phyloP scores from a whole-genome alignment of 1,284 basidiomycete genomes.

The Apiotrichum akiyoshidainum region DNA sequence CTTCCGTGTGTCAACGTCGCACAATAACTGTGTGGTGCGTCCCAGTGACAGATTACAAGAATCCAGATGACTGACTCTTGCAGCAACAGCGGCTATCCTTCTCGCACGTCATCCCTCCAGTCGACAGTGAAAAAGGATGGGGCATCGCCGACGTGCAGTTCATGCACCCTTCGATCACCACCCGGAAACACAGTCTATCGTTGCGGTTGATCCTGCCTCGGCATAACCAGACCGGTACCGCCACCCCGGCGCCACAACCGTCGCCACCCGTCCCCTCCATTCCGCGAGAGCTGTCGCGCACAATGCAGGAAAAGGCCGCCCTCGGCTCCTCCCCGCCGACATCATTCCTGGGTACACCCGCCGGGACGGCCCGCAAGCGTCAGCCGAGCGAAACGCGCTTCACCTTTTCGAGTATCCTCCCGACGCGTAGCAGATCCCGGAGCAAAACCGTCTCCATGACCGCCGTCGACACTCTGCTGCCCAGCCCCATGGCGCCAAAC shows the following conservation, averaged over 20 bases:
- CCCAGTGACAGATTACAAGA: not conserved
- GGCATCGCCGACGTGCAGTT: conserved; percentile 18
- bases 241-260: not conserved
- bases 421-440: not conserved
- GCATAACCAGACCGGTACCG: not conserved
- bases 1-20: conserved; percentile 1
- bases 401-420: conserved; percentile 1
- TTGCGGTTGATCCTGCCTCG: conserved; percentile 6
- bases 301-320: not conserved
- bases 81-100: conserved; percentile 11
- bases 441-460: conserved; percentile 15
- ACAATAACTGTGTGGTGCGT: not conserved
- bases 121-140: conserved; percentile 8
- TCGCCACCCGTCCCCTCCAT: not conserved
- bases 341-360: not conserved
- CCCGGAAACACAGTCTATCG: conserved; percentile 9
- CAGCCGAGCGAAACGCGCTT: conserved; percentile 10
- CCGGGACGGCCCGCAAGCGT: not conserved
- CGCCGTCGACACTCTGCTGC: not conserved
- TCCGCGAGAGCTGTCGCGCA: conserved; percentile 1
- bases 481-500: not conserved
- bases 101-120: conserved; percentile 3
- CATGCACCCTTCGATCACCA: conserved; percentile 16
- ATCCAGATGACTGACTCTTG: not conserved
- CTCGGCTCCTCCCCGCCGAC: not conserved